Conservation (phyloP, 2,329 filamentous ascomycete species). For the Aspergillus fijiensis region DNA sequence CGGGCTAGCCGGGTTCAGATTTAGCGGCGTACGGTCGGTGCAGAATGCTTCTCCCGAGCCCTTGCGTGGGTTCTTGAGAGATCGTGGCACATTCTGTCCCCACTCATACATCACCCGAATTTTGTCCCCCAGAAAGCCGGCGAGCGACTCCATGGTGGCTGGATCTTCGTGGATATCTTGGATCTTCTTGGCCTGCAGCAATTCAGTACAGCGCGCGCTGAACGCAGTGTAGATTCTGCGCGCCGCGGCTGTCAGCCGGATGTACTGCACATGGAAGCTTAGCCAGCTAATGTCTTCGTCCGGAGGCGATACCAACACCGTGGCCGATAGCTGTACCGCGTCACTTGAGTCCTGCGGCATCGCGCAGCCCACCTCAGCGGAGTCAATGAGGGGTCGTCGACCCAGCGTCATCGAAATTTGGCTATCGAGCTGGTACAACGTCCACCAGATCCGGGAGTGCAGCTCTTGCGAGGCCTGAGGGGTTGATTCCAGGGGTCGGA, state of each 20-base stretch:
- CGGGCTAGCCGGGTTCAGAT: conserved; percentile 39
- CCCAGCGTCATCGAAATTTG: conserved; percentile 51
- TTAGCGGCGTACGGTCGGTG: conserved; percentile 36
- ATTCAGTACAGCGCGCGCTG: conserved; percentile 30
- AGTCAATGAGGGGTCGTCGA: conserved; percentile 42
- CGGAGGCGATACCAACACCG: conserved; percentile 30
- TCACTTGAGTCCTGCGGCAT: conserved; percentile 41
- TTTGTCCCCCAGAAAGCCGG: conserved; percentile 14
- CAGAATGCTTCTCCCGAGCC: conserved; percentile 38
- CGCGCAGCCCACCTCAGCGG: conserved; percentile 35
- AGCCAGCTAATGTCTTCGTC: conserved; percentile 42
- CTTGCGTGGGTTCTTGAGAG: conserved; percentile 40
- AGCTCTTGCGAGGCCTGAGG: conserved; percentile 42
- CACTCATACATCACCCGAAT: conserved; percentile 32
- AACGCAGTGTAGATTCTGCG: conserved; percentile 38
- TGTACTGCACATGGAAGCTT: conserved; percentile 36
- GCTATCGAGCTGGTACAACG: conserved; percentile 50
- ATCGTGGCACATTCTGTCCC: conserved; percentile 38
- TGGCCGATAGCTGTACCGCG: conserved; percentile 30
- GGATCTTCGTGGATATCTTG: no score
- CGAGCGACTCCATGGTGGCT: no score
- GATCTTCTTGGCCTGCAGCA: conserved; percentile 33
- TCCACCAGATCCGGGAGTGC: conserved; percentile 55
- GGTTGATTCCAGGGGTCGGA: conserved; percentile 43
- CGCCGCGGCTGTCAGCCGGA: conserved; percentile 36